Percentiles rank a stretch among this genome's conserved stretches.
phyloP scores from a whole-genome alignment of 208 protist genomes.

The Acanthamoeba healyi region DNA sequence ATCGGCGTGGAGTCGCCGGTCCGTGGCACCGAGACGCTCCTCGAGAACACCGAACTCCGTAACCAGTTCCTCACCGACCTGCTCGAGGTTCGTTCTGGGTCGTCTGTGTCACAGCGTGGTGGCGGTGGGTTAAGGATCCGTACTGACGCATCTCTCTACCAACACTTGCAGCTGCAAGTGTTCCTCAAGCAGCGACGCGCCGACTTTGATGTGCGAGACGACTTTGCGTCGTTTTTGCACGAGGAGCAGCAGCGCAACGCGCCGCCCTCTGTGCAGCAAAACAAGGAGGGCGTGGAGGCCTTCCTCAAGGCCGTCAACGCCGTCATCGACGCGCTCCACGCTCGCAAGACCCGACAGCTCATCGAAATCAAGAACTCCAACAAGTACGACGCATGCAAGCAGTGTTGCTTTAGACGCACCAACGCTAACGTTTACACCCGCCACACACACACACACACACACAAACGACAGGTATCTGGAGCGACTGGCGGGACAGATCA shows the following conservation, averaged over 20 bases:
- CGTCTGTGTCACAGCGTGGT: neutral
- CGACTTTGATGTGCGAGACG: neutral
- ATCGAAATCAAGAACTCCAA: slow-evolving; percentile 69
- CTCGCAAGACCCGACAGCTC: neutral
- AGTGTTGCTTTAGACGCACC: neutral
- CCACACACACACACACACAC: neutral
- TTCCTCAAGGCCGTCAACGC: neutral
- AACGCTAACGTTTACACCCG: neutral
- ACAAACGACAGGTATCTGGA: slow-evolving; percentile 22
- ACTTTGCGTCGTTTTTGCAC: neutral
- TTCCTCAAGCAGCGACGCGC: slow-evolving; percentile 8
- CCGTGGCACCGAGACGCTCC: neutral
- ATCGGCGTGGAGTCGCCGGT: neutral
- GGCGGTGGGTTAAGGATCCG: neutral
- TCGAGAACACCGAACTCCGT: slow-evolving; percentile 26
- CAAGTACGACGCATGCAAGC: neutral
- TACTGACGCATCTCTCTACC: neutral
- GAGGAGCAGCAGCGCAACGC: neutral
- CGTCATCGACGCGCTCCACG: slow-evolving; percentile 8
- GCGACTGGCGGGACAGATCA: slow-evolving; percentile 8
- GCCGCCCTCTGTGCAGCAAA: neutral
- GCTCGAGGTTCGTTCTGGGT: neutral
- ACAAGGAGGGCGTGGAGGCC: neutral
- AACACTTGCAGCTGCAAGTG: slow-evolving; percentile 3
- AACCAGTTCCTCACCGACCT: slow-evolving; percentile 14